phyloP scores from a whole-genome alignment of 177 flowering plant genomes.

The Vitis hybrid region DNA sequence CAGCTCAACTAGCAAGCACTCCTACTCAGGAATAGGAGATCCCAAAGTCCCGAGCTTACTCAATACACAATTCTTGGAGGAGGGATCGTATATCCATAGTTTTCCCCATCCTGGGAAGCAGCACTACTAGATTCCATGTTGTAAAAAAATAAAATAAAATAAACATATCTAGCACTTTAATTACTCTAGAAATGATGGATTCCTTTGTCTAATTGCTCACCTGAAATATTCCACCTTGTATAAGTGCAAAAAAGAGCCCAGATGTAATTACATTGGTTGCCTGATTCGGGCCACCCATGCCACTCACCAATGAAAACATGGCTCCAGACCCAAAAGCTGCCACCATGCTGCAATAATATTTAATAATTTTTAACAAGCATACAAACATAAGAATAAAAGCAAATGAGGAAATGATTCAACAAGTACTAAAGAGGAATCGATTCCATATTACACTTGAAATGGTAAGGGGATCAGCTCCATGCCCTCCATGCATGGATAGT shows the following conservation, averaged over 20 bases:
- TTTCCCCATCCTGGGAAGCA: too few relatives aligned
- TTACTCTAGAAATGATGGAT: constrained; percentile 2
- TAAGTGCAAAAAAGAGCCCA: constrained; percentile 82
- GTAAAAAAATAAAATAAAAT: too few relatives aligned
- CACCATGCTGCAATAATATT: constrained; percentile 68
- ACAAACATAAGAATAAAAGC: neutral
- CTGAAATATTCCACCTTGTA: constrained; percentile 90
- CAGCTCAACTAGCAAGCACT: too few relatives aligned
- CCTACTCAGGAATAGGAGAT: too few relatives aligned
- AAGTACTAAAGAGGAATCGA: too few relatives aligned
- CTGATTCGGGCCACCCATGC: constrained; percentile 86
- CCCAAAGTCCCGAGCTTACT: too few relatives aligned
- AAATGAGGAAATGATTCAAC: neutral
- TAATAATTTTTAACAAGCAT: neutral
- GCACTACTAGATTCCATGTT: too few relatives aligned
- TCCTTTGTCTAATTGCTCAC: constrained; percentile 32
- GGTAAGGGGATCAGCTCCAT: too few relatives aligned
- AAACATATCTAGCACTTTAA: neutral
- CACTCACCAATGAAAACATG: constrained; percentile 90
- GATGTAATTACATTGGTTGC: constrained; percentile 69
- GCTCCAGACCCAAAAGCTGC: constrained; percentile 99
- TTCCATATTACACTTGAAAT: too few relatives aligned
- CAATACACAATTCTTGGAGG: too few relatives aligned
- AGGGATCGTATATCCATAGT: too few relatives aligned
- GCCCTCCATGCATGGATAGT: too few relatives aligned